These are phyloP conservation scores for Hypoxylon rickii DNA, from an alignment of 495 filamentous ascomycete genomes.

Conservation along the genomic window DNA sequence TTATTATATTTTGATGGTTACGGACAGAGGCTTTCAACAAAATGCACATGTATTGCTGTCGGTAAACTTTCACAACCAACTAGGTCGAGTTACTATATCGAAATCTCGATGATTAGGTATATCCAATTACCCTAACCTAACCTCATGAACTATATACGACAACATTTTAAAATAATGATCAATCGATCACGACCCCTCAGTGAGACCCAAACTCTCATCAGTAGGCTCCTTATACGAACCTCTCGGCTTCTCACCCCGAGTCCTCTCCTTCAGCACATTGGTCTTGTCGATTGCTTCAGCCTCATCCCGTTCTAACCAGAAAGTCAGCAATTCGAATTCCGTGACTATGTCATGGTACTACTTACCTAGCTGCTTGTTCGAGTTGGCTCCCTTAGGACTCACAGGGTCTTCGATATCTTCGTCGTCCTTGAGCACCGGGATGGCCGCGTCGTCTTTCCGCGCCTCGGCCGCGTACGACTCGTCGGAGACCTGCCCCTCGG, in stretches of 20 bases:
- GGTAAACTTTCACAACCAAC: no score
- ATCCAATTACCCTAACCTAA: no score
- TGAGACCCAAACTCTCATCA: constrained; percentile 51
- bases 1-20: no score
- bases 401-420: constrained; percentile 55
- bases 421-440: constrained; percentile 59
- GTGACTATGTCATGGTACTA: neutral
- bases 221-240: constrained; percentile 57
- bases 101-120: no score
- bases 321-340: neutral
- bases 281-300: constrained; percentile 55
- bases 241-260: constrained; percentile 50
- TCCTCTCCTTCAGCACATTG: constrained; percentile 56
- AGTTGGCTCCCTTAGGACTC: constrained; percentile 48
- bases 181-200: constrained; percentile 8
- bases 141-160: no score
- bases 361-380: constrained; percentile 57
- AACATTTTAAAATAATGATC: neutral
- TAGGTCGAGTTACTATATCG: no score
- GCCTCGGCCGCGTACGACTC: constrained; percentile 39
- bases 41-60: no score
- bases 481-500: constrained; percentile 37
- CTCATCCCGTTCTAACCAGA: constrained; percentile 53
- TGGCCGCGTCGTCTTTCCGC: constrained; percentile 41
- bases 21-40: no score